A percentile compares a stretch with the other conserved stretches of the same genome.
Evolutionary conservation across 2,329 filamentous ascomycete genomes (phyloP).

Genomic region (Colletotrichum shisoi): DNA sequence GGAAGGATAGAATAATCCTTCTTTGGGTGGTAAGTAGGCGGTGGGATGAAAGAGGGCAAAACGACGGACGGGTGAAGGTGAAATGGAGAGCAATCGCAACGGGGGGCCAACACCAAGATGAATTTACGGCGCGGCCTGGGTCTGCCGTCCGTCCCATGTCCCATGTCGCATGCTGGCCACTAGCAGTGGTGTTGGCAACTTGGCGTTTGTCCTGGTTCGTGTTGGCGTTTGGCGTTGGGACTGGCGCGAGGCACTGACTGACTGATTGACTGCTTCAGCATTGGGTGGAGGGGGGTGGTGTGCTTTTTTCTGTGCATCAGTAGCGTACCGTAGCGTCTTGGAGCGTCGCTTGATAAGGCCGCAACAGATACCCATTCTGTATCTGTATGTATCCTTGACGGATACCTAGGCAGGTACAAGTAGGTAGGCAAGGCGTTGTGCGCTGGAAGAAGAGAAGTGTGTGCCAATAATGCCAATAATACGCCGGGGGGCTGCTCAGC

Average conservation of each 20-base stretch:
- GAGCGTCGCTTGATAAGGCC: slow-evolving; percentile 11
- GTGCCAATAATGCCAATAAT: slow-evolving; percentile 24
- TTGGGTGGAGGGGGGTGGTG: too few species aligned
- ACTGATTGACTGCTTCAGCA: too few species aligned
- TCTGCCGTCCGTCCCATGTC: too few species aligned
- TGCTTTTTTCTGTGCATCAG: slow-evolving; percentile 8
- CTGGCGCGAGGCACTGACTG: slow-evolving; percentile 11
- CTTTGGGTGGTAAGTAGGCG: background rate
- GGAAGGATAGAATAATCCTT: background rate
- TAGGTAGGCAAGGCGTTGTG: background rate
- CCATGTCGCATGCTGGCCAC: slow-evolving; percentile 19
- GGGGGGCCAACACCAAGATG: too few species aligned
- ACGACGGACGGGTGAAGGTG: background rate
- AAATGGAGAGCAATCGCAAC: too few species aligned
- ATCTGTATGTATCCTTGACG: too few species aligned
- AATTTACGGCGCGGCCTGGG: too few species aligned
- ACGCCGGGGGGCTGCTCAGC: slow-evolving; percentile 1
- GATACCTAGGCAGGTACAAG: too few species aligned
- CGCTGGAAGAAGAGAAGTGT: background rate
- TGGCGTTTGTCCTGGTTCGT: slow-evolving; percentile 16
- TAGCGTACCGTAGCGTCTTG: slow-evolving; percentile 1
- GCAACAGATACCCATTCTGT: background rate
- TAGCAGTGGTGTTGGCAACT: slow-evolving; percentile 11
- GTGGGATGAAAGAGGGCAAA: background rate
- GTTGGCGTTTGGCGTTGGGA: slow-evolving; percentile 11